phyloP scores from a whole-genome alignment of 148 eudicot genomes.

The Silene conica region DNA sequence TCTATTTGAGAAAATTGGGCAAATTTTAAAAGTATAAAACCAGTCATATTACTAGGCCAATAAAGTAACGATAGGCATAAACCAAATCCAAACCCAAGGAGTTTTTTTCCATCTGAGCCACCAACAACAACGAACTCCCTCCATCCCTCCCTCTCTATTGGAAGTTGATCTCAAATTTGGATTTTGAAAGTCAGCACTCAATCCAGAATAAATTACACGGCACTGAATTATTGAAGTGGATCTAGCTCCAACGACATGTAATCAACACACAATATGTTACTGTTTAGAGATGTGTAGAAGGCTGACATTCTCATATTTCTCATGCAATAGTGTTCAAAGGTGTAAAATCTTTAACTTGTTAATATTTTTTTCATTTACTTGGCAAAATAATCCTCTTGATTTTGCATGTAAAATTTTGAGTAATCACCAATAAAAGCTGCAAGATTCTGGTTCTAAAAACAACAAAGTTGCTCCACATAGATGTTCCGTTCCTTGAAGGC shows the following conservation, averaged over 20 bases:
- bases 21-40: too few species aligned
- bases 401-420: background rate
- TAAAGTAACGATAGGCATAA: too few species aligned
- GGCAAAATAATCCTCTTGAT: background rate
- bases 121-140: too few species aligned
- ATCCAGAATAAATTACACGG: background rate
- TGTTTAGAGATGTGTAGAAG: background rate
- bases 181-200: background rate
- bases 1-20: too few species aligned
- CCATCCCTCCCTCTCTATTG: too few species aligned
- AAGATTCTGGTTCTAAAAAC: conserved; percentile 2
- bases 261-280: background rate
- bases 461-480: background rate
- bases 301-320: background rate
- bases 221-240: too few species aligned
- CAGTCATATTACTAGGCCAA: too few species aligned
- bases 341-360: background rate
- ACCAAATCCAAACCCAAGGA: too few species aligned
- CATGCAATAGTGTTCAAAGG: background rate
- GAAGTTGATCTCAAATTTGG: too few species aligned
- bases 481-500: background rate
- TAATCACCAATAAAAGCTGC: background rate
- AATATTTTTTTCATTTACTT: background rate
- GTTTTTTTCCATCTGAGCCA: too few species aligned
- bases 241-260: background rate